phyloP scores from a whole-genome alignment of 208 protist species.

The Acanthamoeba polyphaga region DNA sequence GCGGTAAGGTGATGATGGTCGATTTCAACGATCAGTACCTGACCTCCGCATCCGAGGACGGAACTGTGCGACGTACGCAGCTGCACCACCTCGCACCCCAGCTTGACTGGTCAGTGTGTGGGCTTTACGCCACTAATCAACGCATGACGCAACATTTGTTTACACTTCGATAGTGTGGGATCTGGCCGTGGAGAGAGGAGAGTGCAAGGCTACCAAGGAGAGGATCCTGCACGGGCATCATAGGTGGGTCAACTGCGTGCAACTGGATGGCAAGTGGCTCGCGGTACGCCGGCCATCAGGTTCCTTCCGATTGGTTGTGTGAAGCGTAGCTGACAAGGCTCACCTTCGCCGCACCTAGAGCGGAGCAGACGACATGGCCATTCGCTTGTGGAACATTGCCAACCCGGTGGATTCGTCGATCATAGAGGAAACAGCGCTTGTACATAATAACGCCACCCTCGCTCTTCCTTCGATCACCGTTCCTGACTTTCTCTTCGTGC shows the following conservation, averaged over 20 bases:
- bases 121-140: background rate
- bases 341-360: background rate
- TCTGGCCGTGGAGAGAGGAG: background rate
- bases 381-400: slow-evolving; percentile 5
- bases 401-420: background rate
- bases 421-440: background rate
- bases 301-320: no score
- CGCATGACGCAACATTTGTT: background rate
- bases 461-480: background rate
- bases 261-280: slow-evolving; percentile 18
- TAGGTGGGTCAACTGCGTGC: slow-evolving; percentile 15
- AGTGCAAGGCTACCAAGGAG: background rate
- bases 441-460: background rate
- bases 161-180: background rate
- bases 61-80: slow-evolving; percentile 4
- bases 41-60: background rate
- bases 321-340: no score
- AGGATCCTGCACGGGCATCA: slow-evolving; percentile 15
- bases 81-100: background rate
- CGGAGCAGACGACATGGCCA: slow-evolving; percentile 36
- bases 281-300: background rate
- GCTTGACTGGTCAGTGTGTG: background rate
- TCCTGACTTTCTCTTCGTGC: background rate
- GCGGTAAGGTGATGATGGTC: slow-evolving; percentile 41
- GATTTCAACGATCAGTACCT: slow-evolving; percentile 12